Conservation (phyloP, 2,329 filamentous ascomycete genomes). For the Talaromyces sp. region DNA sequence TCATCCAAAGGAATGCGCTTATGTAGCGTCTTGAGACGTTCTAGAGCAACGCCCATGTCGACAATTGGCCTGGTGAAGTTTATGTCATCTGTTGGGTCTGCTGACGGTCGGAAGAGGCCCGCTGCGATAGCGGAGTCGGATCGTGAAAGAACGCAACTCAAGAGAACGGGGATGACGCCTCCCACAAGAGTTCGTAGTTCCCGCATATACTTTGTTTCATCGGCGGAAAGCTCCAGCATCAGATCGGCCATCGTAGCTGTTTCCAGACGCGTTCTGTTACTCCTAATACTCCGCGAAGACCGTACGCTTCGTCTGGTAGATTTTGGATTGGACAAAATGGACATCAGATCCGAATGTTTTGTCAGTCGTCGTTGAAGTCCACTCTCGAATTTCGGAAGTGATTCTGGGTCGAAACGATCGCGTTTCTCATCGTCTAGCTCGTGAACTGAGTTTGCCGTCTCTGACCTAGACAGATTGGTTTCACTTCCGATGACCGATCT, state of each 20-base stretch:
- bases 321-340: slow-evolving; percentile 68
- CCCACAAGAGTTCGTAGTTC: slow-evolving; percentile 91
- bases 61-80: slow-evolving; percentile 80
- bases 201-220: slow-evolving; percentile 81
- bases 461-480: slow-evolving; percentile 25
- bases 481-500: slow-evolving; percentile 15
- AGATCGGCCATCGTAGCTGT: slow-evolving; percentile 69
- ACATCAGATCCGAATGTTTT: slow-evolving; percentile 90
- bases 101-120: slow-evolving; percentile 60
- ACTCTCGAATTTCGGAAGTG: slow-evolving; percentile 42
- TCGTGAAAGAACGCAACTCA: slow-evolving; percentile 76
- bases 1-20: slow-evolving; percentile 72
- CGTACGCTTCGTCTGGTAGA: slow-evolving; percentile 63
- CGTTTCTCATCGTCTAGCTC: slow-evolving; percentile 31
- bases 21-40: slow-evolving; percentile 76
- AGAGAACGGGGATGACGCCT: slow-evolving; percentile 86
- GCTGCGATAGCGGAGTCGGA: slow-evolving; percentile 59
- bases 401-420: slow-evolving; percentile 43
- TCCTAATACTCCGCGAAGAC: slow-evolving; percentile 73
- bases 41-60: slow-evolving; percentile 85
- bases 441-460: not conserved
- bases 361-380: slow-evolving; percentile 70
- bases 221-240: slow-evolving; percentile 71
- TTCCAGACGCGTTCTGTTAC: slow-evolving; percentile 61
- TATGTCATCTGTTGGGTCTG: slow-evolving; percentile 51